A percentile compares a stretch with the other conserved stretches of the same genome.
These are phyloP conservation scores for Rubia yunnanensis DNA, from an alignment of 257 asterid species.

Conservation along the genomic window DNA sequence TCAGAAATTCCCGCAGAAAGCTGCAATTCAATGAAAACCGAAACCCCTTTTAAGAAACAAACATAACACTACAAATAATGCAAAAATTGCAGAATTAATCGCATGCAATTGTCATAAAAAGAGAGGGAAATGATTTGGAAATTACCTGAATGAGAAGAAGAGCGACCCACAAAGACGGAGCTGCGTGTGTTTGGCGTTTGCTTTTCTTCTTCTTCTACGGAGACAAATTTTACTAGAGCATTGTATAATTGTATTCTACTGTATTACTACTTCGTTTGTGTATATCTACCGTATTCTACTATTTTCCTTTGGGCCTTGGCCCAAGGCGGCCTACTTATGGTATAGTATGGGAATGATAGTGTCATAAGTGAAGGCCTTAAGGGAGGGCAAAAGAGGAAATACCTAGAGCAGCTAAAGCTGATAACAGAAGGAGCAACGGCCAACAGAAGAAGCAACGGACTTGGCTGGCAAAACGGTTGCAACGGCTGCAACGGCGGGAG, in stretches of 20 bases:
- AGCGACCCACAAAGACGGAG: conserved; percentile 9
- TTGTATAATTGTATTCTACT: neutral
- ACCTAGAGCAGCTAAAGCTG: too few species aligned
- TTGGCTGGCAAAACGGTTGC: too few species aligned
- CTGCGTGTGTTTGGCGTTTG: neutral
- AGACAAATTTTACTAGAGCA: neutral
- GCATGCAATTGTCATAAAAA: conserved; percentile 3
- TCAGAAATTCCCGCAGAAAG: neutral
- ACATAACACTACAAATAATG: neutral
- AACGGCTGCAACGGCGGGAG: too few species aligned
- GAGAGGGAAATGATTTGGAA: neutral
- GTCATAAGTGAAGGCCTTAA: too few species aligned
- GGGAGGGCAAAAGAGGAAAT: too few species aligned
- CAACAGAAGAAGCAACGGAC: too few species aligned
- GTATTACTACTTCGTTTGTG: neutral
- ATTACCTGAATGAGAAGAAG: conserved; percentile 24
- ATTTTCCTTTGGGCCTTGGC: neutral
- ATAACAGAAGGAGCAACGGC: too few species aligned
- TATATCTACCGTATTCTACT: neutral
- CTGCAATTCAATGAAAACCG: neutral
- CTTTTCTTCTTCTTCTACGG: neutral
- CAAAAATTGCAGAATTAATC: neutral
- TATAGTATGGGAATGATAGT: too few species aligned
- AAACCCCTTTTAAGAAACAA: neutral
- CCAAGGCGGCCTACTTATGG: neutral